Conservation (phyloP, 2,329 filamentous ascomycete species). For the Fusarium irregulare region DNA sequence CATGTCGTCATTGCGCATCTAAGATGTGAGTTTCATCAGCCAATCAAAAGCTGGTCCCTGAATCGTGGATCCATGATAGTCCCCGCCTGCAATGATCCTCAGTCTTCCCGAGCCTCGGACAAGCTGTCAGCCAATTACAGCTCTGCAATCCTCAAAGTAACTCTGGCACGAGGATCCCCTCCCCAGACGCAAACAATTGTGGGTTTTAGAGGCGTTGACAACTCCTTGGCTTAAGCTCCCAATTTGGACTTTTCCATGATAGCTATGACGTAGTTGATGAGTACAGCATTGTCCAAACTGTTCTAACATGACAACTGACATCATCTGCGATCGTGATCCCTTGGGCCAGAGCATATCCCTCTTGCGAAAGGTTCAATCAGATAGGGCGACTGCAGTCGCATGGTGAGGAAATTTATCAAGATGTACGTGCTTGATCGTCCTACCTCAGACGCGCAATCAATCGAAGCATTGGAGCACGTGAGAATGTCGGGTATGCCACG, state of each 20-base stretch:
- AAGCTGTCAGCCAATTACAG: conserved; percentile 22
- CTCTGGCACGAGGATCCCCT: conserved; percentile 9
- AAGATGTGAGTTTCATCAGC: background rate
- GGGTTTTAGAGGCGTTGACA: conserved; percentile 11
- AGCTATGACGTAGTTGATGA: conserved; percentile 31
- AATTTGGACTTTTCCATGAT: conserved; percentile 19
- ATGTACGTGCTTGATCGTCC: conserved; percentile 1
- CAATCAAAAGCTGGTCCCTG: conserved; percentile 32
- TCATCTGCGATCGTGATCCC: conserved; percentile 30
- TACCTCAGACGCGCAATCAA: background rate
- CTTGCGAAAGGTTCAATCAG: conserved; percentile 10
- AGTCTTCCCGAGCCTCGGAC: conserved; percentile 31
- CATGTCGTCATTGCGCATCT: conserved; percentile 41
- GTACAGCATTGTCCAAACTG: conserved; percentile 5
- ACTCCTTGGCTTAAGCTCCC: conserved; percentile 22
- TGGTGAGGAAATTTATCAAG: conserved; percentile 6
- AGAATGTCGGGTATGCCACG: conserved; percentile 15
- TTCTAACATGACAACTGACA: conserved; percentile 23
- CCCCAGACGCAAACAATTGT: conserved; percentile 29
- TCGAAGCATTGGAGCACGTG: conserved; percentile 5
- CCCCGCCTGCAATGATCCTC: conserved; percentile 35
- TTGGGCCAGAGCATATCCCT: background rate
- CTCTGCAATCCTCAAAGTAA: background rate
- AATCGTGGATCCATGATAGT: conserved; percentile 5
- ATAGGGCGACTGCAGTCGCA: conserved; percentile 3